phyloP scores from a whole-genome alignment of 306 rosid species.

The Vicia faba region DNA sequence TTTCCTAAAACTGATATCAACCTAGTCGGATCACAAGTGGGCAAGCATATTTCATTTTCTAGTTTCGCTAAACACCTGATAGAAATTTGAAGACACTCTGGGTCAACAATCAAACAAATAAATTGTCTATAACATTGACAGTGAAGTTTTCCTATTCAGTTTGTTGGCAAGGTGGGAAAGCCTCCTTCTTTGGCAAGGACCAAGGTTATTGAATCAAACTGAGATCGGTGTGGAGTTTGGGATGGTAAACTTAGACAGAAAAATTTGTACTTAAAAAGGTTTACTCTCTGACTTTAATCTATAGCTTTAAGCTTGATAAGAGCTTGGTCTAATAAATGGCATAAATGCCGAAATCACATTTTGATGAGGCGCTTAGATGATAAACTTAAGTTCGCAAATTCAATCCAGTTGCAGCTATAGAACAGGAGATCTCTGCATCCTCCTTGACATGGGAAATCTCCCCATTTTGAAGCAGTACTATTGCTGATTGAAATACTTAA shows the following conservation, averaged over 20 bases:
- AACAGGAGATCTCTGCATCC: not conserved
- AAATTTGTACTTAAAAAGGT: not conserved
- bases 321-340: constrained; percentile 13
- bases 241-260: constrained; percentile 2
- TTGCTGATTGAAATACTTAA: constrained; percentile 7
- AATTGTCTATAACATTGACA: not conserved
- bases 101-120: constrained; percentile 23
- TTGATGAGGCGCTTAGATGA: not conserved
- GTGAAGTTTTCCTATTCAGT: not conserved
- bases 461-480: not conserved
- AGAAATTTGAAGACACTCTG: not conserved
- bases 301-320: constrained; percentile 9
- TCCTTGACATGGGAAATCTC: not conserved
- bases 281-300: not conserved
- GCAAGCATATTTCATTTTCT: constrained; percentile 3
- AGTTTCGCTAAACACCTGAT: constrained; percentile 19
- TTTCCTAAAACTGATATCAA: not conserved
- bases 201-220: not conserved
- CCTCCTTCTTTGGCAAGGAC: constrained; percentile 4
- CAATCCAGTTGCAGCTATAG: not conserved
- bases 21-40: not conserved
- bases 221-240: not conserved
- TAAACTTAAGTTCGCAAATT: not conserved
- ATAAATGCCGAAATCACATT: not conserved
- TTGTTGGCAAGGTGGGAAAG: not conserved